Percentiles rank a stretch among this genome's conserved stretches.
phyloP scores from a whole-genome alignment of 768 basidiomycete genomes.

The Suillus alpinus region DNA sequence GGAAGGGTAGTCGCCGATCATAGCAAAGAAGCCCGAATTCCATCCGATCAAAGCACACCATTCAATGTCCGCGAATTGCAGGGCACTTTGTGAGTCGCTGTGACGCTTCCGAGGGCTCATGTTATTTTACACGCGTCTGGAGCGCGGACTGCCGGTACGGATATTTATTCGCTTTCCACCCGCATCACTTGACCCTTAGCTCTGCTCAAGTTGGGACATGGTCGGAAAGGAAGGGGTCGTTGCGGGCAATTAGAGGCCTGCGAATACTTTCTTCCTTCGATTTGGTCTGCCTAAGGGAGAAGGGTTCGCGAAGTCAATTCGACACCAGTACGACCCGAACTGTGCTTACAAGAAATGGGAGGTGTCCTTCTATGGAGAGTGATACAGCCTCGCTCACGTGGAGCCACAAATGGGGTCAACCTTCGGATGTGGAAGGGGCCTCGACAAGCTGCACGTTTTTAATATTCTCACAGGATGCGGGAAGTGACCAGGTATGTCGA shows the following conservation, averaged over 20 bases:
- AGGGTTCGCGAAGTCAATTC: neutral
- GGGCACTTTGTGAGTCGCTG: conserved; percentile 5
- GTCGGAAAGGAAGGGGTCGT: neutral
- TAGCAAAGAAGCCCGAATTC: conserved; percentile 7
- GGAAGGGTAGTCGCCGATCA: conserved; percentile 12
- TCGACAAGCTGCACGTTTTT: neutral
- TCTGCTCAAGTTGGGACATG: neutral
- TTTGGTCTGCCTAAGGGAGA: neutral
- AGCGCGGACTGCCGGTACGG: neutral
- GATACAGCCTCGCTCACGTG: neutral
- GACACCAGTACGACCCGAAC: neutral
- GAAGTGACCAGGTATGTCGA: conserved; percentile 19
- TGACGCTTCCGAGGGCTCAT: neutral
- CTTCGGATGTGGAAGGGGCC: neutral
- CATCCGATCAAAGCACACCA: conserved; percentile 16
- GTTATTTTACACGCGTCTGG: neutral
- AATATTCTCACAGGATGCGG: conserved; percentile 19
- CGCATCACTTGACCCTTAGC: neutral
- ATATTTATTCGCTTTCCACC: neutral
- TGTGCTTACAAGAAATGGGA: neutral
- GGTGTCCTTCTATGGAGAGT: neutral
- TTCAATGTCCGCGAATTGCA: conserved; percentile 18
- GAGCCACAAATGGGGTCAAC: neutral
- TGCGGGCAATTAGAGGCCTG: neutral
- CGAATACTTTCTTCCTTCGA: neutral